Evolutionary conservation across 2,329 filamentous ascomycete genomes (phyloP).

Genomic region (Trichoderma sp.): DNA sequence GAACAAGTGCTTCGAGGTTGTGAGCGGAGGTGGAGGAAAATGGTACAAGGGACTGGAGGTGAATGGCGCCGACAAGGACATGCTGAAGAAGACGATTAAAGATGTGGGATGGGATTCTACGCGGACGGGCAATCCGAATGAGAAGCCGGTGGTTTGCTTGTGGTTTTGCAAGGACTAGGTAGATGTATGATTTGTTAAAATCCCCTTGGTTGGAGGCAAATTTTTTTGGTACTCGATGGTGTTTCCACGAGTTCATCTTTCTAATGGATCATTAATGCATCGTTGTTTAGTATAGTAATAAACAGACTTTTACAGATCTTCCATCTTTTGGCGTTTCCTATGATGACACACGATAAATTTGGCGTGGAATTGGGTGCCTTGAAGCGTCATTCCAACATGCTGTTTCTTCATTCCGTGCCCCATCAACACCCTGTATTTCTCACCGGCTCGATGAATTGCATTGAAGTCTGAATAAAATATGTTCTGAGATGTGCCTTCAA

Average conservation of each 20-base stretch:
- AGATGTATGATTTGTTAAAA: neutral
- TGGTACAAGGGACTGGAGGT: constrained; percentile 62
- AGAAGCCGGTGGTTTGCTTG: constrained; percentile 60
- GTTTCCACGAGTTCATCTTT: neutral
- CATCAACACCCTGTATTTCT: no score
- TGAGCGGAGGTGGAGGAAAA: constrained; percentile 55
- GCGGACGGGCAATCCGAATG: constrained; percentile 49
- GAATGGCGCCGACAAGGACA: constrained; percentile 50
- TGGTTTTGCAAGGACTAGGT: constrained; percentile 57
- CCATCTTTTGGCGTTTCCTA: neutral
- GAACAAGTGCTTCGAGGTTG: constrained; percentile 60
- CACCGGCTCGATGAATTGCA: no score
- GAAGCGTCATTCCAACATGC: no score
- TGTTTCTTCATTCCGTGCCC: no score
- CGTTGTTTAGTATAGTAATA: neutral
- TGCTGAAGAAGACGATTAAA: constrained; percentile 52
- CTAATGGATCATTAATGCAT: neutral
- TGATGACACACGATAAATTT: neutral
- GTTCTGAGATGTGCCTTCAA: no score
- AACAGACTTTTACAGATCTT: neutral
- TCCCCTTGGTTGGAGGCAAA: neutral
- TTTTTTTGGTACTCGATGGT: neutral
- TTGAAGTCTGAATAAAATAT: no score
- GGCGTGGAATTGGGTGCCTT: no score
- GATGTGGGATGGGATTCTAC: constrained; percentile 61